Evolutionary conservation across 768 basidiomycete genomes (phyloP).

Genomic region (Sarcomyxa edulis): DNA sequence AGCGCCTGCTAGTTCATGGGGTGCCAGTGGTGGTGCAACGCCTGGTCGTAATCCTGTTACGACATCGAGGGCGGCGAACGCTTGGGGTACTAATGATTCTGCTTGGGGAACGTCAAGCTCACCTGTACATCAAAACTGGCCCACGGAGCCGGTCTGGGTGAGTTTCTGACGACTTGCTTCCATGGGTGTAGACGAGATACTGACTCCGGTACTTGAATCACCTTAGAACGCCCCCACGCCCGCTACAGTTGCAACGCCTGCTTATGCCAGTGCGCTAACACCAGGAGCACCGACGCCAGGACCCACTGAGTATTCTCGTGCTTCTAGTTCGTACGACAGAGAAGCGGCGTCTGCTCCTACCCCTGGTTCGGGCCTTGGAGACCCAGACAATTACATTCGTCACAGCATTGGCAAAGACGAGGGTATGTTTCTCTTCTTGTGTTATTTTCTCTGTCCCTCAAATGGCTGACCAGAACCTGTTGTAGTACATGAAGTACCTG

Average conservation of each 20-base stretch:
- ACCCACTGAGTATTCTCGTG: constrained; percentile 8
- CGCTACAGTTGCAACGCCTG: constrained; percentile 40
- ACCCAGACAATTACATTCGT: no score
- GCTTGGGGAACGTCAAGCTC: constrained; percentile 25
- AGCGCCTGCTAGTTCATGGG: constrained; percentile 9
- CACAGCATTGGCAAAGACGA: no score
- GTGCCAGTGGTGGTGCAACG: constrained; percentile 15
- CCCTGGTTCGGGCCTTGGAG: no score
- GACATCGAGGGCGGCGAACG: no score
- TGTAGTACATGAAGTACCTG: neutral
- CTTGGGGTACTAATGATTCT: constrained; percentile 9
- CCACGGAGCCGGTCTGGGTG: no score
- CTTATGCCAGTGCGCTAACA: constrained; percentile 26
- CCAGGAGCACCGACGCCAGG: constrained; percentile 20
- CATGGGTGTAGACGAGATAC: no score
- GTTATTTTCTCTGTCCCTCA: constrained; percentile 7
- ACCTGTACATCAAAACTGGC: no score
- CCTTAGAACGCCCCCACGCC: constrained; percentile 48
- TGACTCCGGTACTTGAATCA: constrained; percentile 1
- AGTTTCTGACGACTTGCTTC: no score
- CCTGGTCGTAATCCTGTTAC: constrained; percentile 20
- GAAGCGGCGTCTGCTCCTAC: constrained; percentile 31
- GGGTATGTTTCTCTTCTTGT: neutral
- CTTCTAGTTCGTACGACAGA: constrained; percentile 31
- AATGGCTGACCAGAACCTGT: no score